Evolutionary conservation across 2,329 filamentous ascomycete species (phyloP), one percentile per base, ranked within the genome.

Genomic region (Trichoderma koningiopsis): DNA sequence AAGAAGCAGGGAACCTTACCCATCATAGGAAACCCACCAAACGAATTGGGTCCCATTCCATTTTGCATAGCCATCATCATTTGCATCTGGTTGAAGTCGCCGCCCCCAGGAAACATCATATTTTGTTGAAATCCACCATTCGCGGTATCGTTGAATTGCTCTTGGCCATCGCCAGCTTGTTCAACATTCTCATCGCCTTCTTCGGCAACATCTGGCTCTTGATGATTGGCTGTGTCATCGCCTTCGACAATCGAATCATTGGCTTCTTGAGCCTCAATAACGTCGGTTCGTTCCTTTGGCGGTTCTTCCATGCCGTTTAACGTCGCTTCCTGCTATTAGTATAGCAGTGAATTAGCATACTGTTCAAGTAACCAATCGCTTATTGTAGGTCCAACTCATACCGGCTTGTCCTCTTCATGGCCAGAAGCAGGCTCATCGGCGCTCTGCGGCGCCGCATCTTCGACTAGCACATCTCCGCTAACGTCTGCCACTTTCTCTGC

Each of bases 51-150:
- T 56, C 83, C 83, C 86, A 90, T 89, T 73, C 87, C 87, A 75
- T 91, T 87, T 80, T 91, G 86, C 91, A 93, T 87, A 80, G 88
- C 84, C 89, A 92, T 91, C 90, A 92, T 88, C 89, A 88, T 88
- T 79, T 92, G 91, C 89, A 94, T 92, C 84, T 91, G 89, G 76
- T 89, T 91, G 80, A 92, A 89, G 75, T 91, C 89, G 69, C 86
- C 87, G 71, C 40, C 40, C 16, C 85, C 85, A 75, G 87, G 88
- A 76, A 84, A 74, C 31, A 86, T 91, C 76, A 85, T 86, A 85
- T 90, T 88, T 72, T 85, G 78, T 72, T 85, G 78, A 73, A 89
- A 89, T 71, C 74, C 75, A 70, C 83, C 83, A 72, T 82, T 84
- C 76, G 79, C 81, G 31, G 77, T 74, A 47, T 82, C 81, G 68